phyloP scores from a whole-genome alignment of 345 rosid species.

The Camelina sativa region DNA sequence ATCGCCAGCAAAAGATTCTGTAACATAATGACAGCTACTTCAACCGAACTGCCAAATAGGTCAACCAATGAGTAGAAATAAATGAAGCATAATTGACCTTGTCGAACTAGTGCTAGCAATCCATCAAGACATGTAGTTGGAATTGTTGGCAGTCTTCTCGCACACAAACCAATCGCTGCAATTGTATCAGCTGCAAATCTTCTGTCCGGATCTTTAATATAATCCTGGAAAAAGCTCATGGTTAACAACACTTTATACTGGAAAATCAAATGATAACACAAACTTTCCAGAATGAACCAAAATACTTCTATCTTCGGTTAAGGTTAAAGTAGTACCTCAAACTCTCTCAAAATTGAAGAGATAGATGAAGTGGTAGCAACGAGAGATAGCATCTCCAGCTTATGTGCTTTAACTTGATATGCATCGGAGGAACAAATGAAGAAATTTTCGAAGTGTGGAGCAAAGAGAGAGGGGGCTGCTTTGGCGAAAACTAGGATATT shows the following conservation, averaged over 20 bases:
- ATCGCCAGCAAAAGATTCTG: slow-evolving; percentile 64
- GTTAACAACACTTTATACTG: slow-evolving; percentile 3
- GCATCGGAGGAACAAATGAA: slow-evolving; percentile 77
- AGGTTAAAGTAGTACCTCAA: slow-evolving; percentile 63
- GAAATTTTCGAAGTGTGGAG: slow-evolving; percentile 76
- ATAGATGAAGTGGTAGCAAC: slow-evolving; percentile 74
- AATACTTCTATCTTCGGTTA: background rate
- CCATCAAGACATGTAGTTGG: slow-evolving; percentile 76
- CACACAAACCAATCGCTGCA: slow-evolving; percentile 89
- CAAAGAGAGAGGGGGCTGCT: slow-evolving; percentile 81
- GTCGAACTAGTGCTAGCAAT: slow-evolving; percentile 65
- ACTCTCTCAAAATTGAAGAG: slow-evolving; percentile 74
- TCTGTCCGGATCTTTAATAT: slow-evolving; percentile 88
- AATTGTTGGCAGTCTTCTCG: slow-evolving; percentile 66
- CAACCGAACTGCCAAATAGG: slow-evolving; percentile 23
- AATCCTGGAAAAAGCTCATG: slow-evolving; percentile 62
- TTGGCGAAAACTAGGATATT: slow-evolving; percentile 87
- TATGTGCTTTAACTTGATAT: slow-evolving; percentile 80
- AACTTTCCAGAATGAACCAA: slow-evolving; percentile 22
- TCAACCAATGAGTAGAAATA: slow-evolving; percentile 2
- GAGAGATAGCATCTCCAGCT: slow-evolving; percentile 89
- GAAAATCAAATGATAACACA: slow-evolving; percentile 13
- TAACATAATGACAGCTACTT: slow-evolving; percentile 42
- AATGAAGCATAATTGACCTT: slow-evolving; percentile 57
- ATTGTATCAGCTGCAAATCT: slow-evolving; percentile 87